Percentiles rank a stretch among this genome's conserved stretches.
phyloP scores from a whole-genome alignment of 1,284 basidiomycete genomes.

The Phellopilus nigrolimitatus region DNA sequence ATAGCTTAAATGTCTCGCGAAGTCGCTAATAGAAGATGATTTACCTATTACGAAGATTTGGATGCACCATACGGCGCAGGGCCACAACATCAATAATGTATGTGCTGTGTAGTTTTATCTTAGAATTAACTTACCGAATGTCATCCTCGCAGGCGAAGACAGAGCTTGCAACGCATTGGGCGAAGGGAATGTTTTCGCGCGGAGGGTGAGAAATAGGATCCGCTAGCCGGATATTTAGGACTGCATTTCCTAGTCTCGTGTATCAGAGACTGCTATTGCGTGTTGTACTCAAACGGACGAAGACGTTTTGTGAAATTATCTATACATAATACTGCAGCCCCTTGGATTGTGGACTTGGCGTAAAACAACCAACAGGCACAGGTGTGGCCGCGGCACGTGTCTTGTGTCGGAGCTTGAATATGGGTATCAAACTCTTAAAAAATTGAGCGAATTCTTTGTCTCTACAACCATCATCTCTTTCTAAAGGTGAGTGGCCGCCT shows the following conservation, averaged over 20 bases:
- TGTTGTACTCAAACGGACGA: no score
- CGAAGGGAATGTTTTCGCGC: slow-evolving; percentile 81
- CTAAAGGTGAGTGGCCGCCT: slow-evolving; percentile 37
- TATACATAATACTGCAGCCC: no score
- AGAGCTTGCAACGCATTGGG: slow-evolving; percentile 82
- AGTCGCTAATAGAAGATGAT: slow-evolving; percentile 2
- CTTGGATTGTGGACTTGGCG: no score
- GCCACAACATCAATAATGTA: slow-evolving; percentile 80
- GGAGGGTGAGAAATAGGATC: neutral
- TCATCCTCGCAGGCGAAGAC: slow-evolving; percentile 63
- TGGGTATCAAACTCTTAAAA: slow-evolving; percentile 23
- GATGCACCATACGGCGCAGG: slow-evolving; percentile 76
- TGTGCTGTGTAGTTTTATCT: slow-evolving; percentile 22
- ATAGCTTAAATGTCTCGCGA: neutral
- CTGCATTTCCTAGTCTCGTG: neutral
- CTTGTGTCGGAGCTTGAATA: slow-evolving; percentile 34
- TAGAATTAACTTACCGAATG: slow-evolving; percentile 17
- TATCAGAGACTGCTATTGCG: no score
- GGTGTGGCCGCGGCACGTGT: slow-evolving; percentile 1
- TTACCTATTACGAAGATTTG: slow-evolving; percentile 59
- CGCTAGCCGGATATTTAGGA: neutral
- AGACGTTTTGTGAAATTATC: no score
- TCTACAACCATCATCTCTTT: slow-evolving; percentile 36
- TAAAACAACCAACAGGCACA: no score
- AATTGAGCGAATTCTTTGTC: slow-evolving; percentile 30